phyloP scores from a whole-genome alignment of 2,329 filamentous ascomycete genomes.

The Pestalotiopsis sp. region DNA sequence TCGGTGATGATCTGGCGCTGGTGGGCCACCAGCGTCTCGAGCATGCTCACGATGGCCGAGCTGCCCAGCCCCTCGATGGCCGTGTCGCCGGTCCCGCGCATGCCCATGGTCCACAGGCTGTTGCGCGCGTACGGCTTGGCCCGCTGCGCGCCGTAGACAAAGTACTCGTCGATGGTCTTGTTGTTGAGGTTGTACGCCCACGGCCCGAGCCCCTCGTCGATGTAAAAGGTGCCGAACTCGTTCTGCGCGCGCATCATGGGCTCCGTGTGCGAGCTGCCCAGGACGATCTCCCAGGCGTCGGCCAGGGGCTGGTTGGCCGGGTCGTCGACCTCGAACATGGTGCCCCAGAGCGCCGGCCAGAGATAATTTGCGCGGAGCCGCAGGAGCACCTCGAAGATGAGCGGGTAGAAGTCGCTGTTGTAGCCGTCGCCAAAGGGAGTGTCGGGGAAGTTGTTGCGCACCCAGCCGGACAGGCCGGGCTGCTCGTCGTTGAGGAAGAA shows the following conservation, averaged over 20 bases:
- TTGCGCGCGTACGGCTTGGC: constrained; percentile 68
- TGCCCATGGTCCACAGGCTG: constrained; percentile 67
- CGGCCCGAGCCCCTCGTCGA: constrained; percentile 46
- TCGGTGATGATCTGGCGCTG: constrained; percentile 61
- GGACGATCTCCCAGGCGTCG: constrained; percentile 74
- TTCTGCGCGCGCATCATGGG: constrained; percentile 68
- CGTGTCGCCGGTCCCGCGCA: constrained; percentile 72
- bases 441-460: constrained; percentile 46
- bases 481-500: constrained; percentile 75
- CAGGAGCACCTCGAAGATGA: constrained; percentile 72
- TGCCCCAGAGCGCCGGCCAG: constrained; percentile 73
- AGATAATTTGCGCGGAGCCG: constrained; percentile 73
- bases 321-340: constrained; percentile 75
- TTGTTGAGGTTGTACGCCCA: constrained; percentile 76
- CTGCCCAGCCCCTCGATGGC: constrained; percentile 57
- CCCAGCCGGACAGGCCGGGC: constrained; percentile 69
- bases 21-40: constrained; percentile 62
- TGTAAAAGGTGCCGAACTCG: constrained; percentile 54
- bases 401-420: constrained; percentile 67
- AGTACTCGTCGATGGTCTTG: constrained; percentile 68
- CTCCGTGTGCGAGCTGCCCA: constrained; percentile 75
- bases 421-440: constrained; percentile 50
- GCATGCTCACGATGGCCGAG: constrained; percentile 57
- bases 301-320: constrained; percentile 68
- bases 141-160: constrained; percentile 66